Evolutionary conservation across 2,329 filamentous ascomycete species (phyloP).

Genomic region (Corinectria fuckeliana): DNA sequence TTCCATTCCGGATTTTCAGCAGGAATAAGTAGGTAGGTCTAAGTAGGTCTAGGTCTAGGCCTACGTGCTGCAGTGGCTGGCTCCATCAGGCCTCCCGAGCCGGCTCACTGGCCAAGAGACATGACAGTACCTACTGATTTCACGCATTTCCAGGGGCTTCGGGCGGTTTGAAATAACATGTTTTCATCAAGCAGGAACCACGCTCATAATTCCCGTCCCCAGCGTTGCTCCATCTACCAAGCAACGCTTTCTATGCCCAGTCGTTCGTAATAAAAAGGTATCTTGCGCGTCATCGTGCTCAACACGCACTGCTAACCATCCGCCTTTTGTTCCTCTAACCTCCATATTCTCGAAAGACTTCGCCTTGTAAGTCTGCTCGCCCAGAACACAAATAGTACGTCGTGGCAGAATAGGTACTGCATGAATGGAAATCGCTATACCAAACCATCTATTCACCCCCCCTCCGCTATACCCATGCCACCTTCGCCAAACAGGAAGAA

Average conservation of each 20-base stretch:
- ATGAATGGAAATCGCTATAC: neutral
- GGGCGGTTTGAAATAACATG: neutral
- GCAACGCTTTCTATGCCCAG: constrained; percentile 4
- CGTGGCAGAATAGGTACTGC: neutral
- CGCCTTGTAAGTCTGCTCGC: neutral
- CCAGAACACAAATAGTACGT: neutral
- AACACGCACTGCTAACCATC: neutral
- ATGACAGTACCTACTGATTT: neutral
- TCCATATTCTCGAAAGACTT: neutral
- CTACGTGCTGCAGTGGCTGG: neutral
- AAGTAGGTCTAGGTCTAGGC: too few species aligned
- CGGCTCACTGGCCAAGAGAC: too few species aligned
- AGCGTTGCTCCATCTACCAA: neutral
- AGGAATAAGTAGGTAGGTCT: too few species aligned
- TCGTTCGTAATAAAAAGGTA: neutral
- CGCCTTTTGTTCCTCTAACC: neutral
- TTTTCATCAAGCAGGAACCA: neutral
- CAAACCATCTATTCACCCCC: constrained; percentile 5
- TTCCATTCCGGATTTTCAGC: neutral
- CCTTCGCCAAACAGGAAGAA: neutral
- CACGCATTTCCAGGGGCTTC: neutral
- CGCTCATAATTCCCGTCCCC: constrained; percentile 1
- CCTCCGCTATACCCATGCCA: neutral
- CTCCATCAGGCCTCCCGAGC: too few species aligned
- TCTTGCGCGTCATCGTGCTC: neutral